These are phyloP conservation scores for Penicillium soppii DNA, from an alignment of 495 filamentous ascomycete species.

Conservation along the genomic window DNA sequence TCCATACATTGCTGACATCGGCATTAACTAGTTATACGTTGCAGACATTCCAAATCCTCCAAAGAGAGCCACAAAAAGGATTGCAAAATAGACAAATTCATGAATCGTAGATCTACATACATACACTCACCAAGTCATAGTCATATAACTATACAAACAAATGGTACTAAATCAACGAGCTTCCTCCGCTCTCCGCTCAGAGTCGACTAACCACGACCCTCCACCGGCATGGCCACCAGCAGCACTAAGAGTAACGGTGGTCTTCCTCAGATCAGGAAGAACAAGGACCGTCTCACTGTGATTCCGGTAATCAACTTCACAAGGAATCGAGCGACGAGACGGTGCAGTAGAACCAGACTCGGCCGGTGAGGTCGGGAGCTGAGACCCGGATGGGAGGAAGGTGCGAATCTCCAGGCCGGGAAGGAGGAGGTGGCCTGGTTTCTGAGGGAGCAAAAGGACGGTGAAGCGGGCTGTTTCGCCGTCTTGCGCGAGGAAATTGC, in stretches of 20 bases:
- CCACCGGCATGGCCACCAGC: conserved; percentile 55
- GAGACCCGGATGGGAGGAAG: conserved; percentile 33
- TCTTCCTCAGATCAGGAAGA: conserved; percentile 68
- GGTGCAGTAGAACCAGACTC: conserved; percentile 13
- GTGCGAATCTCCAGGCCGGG: conserved; percentile 76
- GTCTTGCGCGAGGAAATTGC: conserved; percentile 66
- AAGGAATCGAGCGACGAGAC: conserved; percentile 46
- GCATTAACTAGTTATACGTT: no score
- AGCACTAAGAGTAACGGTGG: conserved; percentile 72
- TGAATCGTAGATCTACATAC: conserved; percentile 20
- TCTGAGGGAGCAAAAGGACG: conserved; percentile 74
- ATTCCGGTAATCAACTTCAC: conserved; percentile 79
- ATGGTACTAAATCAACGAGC: conserved; percentile 7
- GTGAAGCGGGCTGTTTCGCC: conserved; percentile 51
- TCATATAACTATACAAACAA: not conserved
- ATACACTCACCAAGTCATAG: not conserved
- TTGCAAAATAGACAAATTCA: conserved; percentile 6
- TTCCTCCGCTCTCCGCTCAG: conserved; percentile 35
- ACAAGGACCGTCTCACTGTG: conserved; percentile 75
- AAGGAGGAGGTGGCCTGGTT: conserved; percentile 71
- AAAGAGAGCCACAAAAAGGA: no score
- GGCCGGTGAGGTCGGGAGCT: conserved; percentile 16
- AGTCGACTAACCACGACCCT: conserved; percentile 63
- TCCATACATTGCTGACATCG: no score
- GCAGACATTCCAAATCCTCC: no score